Conservation (phyloP, 2,329 filamentous ascomycete species). For the Nothophoma quercina region DNA sequence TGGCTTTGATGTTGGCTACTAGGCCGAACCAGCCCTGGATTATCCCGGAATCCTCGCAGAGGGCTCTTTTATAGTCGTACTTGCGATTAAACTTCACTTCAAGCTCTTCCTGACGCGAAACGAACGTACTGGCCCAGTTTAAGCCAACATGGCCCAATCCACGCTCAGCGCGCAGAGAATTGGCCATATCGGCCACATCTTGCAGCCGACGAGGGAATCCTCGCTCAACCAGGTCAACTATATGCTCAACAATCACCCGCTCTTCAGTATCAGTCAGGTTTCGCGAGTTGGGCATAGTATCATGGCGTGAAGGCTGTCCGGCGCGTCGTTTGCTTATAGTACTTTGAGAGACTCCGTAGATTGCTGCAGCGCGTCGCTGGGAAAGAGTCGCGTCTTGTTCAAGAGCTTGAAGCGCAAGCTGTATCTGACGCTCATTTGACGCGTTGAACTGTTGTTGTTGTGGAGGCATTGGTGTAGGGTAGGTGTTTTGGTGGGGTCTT, state of each 20-base stretch:
- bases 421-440: background rate
- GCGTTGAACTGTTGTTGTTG: background rate
- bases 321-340: background rate
- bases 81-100: too few species aligned
- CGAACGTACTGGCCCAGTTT: too few species aligned
- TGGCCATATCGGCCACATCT: too few species aligned
- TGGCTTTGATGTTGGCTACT: background rate
- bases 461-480: background rate
- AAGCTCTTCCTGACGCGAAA: too few species aligned
- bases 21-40: too few species aligned
- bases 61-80: too few species aligned
- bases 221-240: background rate
- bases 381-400: background rate
- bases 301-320: background rate
- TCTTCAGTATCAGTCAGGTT: background rate
- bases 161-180: too few species aligned
- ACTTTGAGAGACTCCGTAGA: background rate
- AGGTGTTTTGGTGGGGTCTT: background rate
- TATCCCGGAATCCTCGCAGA: too few species aligned
- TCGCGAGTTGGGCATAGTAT: background rate
- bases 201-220: background rate
- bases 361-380: background rate
- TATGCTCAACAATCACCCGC: background rate
- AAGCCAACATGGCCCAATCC: too few species aligned
- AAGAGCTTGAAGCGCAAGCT: slow-evolving; percentile 4